Percentiles rank a stretch among this genome's conserved stretches.
Conservation (phyloP, 2,329 filamentous ascomycete genomes). For the Claviceps cyperi region DNA sequence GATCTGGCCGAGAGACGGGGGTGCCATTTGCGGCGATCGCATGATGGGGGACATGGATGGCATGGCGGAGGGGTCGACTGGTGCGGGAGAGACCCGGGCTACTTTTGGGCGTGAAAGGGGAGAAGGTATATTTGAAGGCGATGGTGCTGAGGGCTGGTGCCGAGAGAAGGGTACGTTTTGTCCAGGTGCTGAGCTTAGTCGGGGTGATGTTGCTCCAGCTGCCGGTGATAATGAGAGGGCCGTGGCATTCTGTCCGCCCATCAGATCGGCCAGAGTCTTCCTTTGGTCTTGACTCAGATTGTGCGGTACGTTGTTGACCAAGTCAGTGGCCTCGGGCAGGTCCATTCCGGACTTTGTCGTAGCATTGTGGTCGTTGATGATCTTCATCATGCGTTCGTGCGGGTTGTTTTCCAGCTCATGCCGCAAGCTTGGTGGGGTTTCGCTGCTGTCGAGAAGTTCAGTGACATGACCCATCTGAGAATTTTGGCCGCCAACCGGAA, state of each 20-base stretch:
- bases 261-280: conserved; percentile 43
- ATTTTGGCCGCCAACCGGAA: conserved; percentile 16
- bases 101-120: conserved; percentile 1
- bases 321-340: conserved; percentile 33
- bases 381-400: conserved; percentile 48
- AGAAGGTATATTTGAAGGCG: conserved; percentile 12
- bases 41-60: conserved; percentile 36
- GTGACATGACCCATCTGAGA: conserved; percentile 43
- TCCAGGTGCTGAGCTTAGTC: conserved; percentile 6
- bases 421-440: conserved; percentile 36
- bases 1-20: conserved; percentile 44
- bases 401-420: conserved; percentile 43
- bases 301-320: conserved; percentile 41
- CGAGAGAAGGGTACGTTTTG: conserved; percentile 5
- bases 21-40: conserved; percentile 16
- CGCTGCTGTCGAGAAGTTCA: conserved; percentile 41
- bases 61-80: conserved; percentile 12
- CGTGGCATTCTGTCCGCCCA: conserved; percentile 29
- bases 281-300: conserved; percentile 42
- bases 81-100: conserved; percentile 13
- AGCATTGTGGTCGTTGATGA: conserved; percentile 50
- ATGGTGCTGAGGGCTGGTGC: conserved; percentile 10
- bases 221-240: conserved; percentile 7
- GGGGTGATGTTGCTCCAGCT: conserved; percentile 7
- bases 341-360: conserved; percentile 33